Evolutionary conservation across 2,329 filamentous ascomycete species (phyloP).

Genomic region (Verticillium albo-atrum): DNA sequence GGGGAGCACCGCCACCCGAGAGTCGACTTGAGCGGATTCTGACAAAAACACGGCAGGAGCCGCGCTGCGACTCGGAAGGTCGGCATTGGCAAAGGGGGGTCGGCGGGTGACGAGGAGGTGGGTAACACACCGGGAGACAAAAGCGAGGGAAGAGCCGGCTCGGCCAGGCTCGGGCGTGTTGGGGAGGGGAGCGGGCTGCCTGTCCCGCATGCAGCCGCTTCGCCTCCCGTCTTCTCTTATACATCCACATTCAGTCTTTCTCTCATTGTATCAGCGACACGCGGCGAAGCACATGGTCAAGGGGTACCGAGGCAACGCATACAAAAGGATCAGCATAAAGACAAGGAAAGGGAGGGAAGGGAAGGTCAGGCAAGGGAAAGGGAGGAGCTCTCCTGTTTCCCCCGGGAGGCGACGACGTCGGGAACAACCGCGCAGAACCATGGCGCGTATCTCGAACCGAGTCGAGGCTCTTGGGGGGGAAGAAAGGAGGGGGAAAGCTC

Average conservation of each 20-base stretch:
- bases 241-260: not conserved
- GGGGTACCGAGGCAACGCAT: not conserved
- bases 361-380: not conserved
- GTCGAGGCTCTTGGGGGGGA: too few species aligned
- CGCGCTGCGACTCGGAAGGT: not conserved
- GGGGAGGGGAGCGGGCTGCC: not conserved
- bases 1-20: not conserved
- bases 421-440: not conserved
- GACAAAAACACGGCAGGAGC: not conserved
- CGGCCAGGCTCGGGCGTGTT: not conserved
- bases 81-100: too few species aligned
- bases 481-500: not conserved
- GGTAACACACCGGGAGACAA: not conserved
- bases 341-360: not conserved
- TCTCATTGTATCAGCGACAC: not conserved
- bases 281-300: not conserved
- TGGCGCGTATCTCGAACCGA: not conserved
- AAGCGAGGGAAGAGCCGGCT: not conserved
- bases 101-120: not conserved
- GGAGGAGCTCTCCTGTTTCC: not conserved
- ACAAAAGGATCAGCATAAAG: not conserved
- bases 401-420: not conserved
- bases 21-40: too few species aligned
- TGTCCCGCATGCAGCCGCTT: too few species aligned
- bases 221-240: too few species aligned